Base-by-base conservation (phyloP, 1,139 yeast species). In the Debaryomyces subglobosus region DNA sequence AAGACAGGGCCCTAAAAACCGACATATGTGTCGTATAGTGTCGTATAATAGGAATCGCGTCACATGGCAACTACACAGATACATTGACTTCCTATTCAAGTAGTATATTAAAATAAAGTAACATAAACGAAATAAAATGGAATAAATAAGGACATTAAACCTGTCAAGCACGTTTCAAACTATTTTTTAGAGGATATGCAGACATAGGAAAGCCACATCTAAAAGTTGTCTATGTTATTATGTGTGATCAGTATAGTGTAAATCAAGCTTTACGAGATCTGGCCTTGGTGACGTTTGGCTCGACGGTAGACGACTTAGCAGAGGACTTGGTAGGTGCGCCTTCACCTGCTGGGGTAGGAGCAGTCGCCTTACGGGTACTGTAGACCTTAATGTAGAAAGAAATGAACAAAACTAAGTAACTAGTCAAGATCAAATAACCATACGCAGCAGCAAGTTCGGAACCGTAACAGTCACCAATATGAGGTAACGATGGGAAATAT, bases 321-420 rank as follows among this genome's bases (percentile, higher is more conserved):
- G 57, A 47, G 1, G 55, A 43, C 7, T 40, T 51, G 21, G 48
- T 41, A 15, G 33, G 10, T 7, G 47, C 44, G 4, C 35, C 35
- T 10, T 29, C 40, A 9, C 50, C 42, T 18, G 50, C 51, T 13
- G 53, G 49, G 24, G 50, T 50, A n/a, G 47, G 45, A 42, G 51
- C 52, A 37, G 51, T 48, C 36, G 62, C 67, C 49, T 75, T 72
- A 20, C 38, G 38, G 46, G 71, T 77, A 63, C 79, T 82, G 81
- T 94, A 94, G 49, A 91, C 90, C 65, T 83, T 84, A 64, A 91
- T 86, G 82, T 94, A 94, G 80, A 94, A 94, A 46, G 94, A 88
- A 69, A 94, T 90, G 78, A 94, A 94, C 67, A 94, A 79, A 54
- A 94, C 79, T 76, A 94, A 80, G 74, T 94, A 94, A 50, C 96